Percentiles rank a stretch among this genome's conserved stretches.
Evolutionary conservation across 75 land plant genomes (phyloP).

Genomic region (Selaginella tamariscina): DNA sequence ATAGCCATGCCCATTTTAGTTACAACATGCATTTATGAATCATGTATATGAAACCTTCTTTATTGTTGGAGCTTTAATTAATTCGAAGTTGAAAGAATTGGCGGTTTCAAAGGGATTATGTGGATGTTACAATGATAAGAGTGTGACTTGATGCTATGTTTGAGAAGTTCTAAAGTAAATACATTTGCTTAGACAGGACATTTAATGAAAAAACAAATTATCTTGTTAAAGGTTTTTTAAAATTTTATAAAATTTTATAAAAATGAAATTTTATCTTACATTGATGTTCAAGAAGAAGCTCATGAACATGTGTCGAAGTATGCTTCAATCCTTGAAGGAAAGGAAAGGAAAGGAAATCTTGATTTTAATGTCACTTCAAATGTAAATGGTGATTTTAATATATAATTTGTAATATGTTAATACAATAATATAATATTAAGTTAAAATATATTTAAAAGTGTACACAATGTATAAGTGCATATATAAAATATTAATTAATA

Average conservation of each 20-base stretch:
- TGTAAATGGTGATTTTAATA: too few species aligned
- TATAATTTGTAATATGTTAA: too few species aligned
- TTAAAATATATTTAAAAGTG: too few species aligned
- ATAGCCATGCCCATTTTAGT: too few species aligned
- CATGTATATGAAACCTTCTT: too few species aligned
- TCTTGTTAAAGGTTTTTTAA: neutral
- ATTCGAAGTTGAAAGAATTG: too few species aligned
- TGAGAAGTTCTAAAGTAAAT: neutral
- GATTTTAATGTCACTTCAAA: neutral
- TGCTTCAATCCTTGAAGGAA: too few species aligned
- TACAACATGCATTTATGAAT: too few species aligned
- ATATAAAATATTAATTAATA: too few species aligned
- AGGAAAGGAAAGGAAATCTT: neutral
- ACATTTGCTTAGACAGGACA: neutral
- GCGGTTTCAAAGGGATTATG: neutral
- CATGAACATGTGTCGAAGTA: neutral
- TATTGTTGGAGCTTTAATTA: too few species aligned
- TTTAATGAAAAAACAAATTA: neutral
- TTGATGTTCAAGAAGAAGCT: neutral
- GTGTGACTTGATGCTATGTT: neutral
- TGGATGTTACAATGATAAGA: neutral
- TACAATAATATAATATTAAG: too few species aligned
- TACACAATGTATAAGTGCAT: too few species aligned
- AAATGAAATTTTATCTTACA: neutral
- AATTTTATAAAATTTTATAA: neutral